A percentile compares a stretch with the other conserved stretches of the same genome.
Conservation (phyloP, 2,329 filamentous ascomycete genomes). For the Amylocarpus encephaloides region DNA sequence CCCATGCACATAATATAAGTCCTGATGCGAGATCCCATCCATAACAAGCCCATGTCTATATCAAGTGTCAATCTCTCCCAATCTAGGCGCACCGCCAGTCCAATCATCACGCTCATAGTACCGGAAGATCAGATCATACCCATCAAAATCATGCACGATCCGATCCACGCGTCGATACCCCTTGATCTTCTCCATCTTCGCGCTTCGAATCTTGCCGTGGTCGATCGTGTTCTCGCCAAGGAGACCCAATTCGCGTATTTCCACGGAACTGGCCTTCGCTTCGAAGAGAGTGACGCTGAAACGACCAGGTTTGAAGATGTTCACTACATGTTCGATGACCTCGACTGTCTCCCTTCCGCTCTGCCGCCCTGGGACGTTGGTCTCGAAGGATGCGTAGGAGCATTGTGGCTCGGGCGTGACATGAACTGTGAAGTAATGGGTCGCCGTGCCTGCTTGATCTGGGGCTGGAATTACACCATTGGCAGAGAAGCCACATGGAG, state of each 20-base stretch:
- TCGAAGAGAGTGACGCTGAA: constrained; percentile 98
- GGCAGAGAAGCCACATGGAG: constrained; percentile 92
- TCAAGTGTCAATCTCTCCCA: constrained; percentile 28
- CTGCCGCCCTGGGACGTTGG: constrained; percentile 87
- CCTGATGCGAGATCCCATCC: neutral
- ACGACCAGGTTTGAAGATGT: constrained; percentile 94
- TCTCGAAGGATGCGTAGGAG: constrained; percentile 97
- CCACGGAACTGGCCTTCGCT: constrained; percentile 54
- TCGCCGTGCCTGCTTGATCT: constrained; percentile 42
- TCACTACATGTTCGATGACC: constrained; percentile 87
- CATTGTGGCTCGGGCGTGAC: constrained; percentile 96
- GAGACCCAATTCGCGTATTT: constrained; percentile 19
- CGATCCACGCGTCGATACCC: constrained; percentile 88
- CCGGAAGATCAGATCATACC: constrained; percentile 92
- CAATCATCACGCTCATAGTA: constrained; percentile 92
- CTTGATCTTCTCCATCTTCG: constrained; percentile 61
- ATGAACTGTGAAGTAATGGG: constrained; percentile 96
- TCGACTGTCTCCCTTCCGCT: constrained; percentile 83
- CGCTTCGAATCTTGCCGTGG: constrained; percentile 39
- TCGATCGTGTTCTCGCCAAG: constrained; percentile 33
- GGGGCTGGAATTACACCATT: constrained; percentile 90
- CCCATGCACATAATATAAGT: neutral
- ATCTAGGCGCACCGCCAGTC: constrained; percentile 31
- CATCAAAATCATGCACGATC: constrained; percentile 95
- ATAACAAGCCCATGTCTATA: neutral